Base-by-base conservation (phyloP, 768 basidiomycete species). In the Xerocomus potaroensis region DNA sequence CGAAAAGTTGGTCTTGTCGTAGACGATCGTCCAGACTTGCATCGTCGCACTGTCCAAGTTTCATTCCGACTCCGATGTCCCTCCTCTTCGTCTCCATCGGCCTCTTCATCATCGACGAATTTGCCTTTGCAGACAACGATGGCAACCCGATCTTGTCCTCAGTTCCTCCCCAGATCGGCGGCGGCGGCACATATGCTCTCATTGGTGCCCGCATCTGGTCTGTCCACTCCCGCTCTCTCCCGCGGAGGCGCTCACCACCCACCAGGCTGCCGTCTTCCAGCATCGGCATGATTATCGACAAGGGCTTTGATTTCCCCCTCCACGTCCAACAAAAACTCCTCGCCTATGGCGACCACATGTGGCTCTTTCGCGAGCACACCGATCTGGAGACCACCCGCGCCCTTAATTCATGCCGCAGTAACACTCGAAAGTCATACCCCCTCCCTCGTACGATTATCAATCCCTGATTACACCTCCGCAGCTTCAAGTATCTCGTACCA, bases 71-170 rank as follows among this genome's bases (percentile, higher is more conserved):
- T 65, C 58, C 56, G 42, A 51, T 57, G 41, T 23, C 46, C 40
- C 38, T 60, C 24, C 53, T 64, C 32, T 83, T 90, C 38, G 79
- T 78, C 16, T 80, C 83, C n/a, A 71, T 92, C 22, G 92, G 91
- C 7, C 81, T 92, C 79, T 94, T 94, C 70, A 93, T 96, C 58
- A 77, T 94, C 56, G 92, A 96, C 64, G 76, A 84, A 51, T 87
- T 92, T 56, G 72, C 75, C 3, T 85, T 80, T 58, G 57, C 69
- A 39, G 79, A 84, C 79, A 16, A 23, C 35, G 35, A 36, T 9
- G 35, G 35, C 16, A n/a, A 6, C 5, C 27, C 27, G 7, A 27
- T 27, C 37, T 15, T 34, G 11, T 16, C 26, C 30, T 6, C 24
- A 9, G 31, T 18, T 8, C 27, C 27, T 5, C 33, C 35, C 4